Percentiles rank a stretch among this genome's conserved stretches.
phyloP scores from a whole-genome alignment of 163 green algal species.

The Scenedesmus sp. region DNA sequence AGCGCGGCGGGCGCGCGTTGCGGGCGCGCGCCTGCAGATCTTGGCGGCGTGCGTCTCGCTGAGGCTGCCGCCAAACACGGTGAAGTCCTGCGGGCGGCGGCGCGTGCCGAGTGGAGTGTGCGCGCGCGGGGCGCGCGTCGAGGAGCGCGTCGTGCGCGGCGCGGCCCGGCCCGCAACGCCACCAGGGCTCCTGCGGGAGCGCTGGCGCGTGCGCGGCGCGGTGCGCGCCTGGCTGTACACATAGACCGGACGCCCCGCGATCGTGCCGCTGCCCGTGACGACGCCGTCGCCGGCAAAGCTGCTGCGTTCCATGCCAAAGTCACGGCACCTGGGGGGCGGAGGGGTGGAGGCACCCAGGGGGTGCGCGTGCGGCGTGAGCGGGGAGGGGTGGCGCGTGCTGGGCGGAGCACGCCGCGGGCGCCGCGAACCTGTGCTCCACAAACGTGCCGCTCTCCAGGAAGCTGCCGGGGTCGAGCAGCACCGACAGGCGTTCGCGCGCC shows the following conservation, averaged over 20 bases:
- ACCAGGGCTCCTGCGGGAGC: neutral
- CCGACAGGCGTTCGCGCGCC: slow-evolving; percentile 66
- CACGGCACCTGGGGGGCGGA: too few species aligned
- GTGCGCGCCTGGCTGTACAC: slow-evolving; percentile 35
- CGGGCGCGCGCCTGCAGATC: too few species aligned
- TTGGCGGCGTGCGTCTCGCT: slow-evolving; percentile 73
- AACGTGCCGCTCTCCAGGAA: slow-evolving; percentile 71
- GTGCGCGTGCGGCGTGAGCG: too few species aligned
- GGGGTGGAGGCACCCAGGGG: too few species aligned
- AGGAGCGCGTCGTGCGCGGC: slow-evolving; percentile 50
- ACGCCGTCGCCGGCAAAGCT: slow-evolving; percentile 57
- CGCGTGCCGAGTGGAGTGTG: too few species aligned
- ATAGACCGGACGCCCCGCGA: slow-evolving; percentile 10
- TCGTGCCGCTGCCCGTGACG: slow-evolving; percentile 52
- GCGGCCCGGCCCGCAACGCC: neutral
- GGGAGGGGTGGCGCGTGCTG: too few species aligned
- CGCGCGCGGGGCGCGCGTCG: slow-evolving; percentile 55
- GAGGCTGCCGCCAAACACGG: slow-evolving; percentile 73
- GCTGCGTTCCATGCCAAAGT: slow-evolving; percentile 72
- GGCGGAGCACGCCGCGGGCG: too few species aligned
- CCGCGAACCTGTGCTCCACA: slow-evolving; percentile 76
- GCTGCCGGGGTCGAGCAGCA: slow-evolving; percentile 64
- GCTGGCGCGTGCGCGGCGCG: too few species aligned
- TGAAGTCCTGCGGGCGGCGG: slow-evolving; percentile 82
- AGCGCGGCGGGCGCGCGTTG: too few species aligned